These are phyloP conservation scores for Nemania sp. DNA, from an alignment of 2,329 filamentous ascomycete genomes.

Conservation along the genomic window DNA sequence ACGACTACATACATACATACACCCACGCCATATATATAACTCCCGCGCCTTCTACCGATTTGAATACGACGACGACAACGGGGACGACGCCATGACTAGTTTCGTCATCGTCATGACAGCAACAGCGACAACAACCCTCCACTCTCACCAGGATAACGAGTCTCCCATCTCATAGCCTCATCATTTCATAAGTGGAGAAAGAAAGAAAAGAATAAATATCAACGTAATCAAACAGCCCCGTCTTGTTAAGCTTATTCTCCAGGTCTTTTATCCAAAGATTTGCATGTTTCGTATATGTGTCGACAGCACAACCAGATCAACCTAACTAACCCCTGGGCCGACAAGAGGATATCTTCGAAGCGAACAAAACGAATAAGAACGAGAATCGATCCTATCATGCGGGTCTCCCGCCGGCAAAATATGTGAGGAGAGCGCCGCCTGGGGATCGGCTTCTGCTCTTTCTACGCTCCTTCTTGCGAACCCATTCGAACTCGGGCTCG, in stretches of 20 bases:
- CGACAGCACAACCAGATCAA: conserved; percentile 6
- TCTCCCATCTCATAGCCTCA: conserved; percentile 10
- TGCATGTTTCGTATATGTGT: neutral
- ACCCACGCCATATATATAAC: neutral
- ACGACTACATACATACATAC: neutral
- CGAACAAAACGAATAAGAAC: neutral
- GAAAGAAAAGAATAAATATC: neutral
- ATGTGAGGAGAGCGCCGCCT: conserved; percentile 58
- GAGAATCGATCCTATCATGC: conserved; percentile 12
- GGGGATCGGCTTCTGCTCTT: conserved; percentile 63
- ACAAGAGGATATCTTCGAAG: neutral
- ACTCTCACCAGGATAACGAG: neutral
- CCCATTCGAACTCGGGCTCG: conserved; percentile 57
- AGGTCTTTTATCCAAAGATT: conserved; percentile 3
- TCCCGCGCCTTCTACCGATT: conserved; percentile 2
- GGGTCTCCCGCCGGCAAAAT: conserved; percentile 56
- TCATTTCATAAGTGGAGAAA: conserved; percentile 12
- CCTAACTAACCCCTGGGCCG: neutral
- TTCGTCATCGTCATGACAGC: neutral
- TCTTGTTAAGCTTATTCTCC: neutral
- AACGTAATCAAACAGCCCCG: conserved; percentile 3
- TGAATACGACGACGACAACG: neutral
- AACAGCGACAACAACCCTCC: neutral
- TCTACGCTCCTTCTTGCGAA: conserved; percentile 60
- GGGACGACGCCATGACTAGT: conserved; percentile 2